A percentile compares a stretch with the other conserved stretches of the same genome.
phyloP scores from a whole-genome alignment of 2,329 filamentous ascomycete genomes.

The Graphilbum ipis-grandicollis region DNA sequence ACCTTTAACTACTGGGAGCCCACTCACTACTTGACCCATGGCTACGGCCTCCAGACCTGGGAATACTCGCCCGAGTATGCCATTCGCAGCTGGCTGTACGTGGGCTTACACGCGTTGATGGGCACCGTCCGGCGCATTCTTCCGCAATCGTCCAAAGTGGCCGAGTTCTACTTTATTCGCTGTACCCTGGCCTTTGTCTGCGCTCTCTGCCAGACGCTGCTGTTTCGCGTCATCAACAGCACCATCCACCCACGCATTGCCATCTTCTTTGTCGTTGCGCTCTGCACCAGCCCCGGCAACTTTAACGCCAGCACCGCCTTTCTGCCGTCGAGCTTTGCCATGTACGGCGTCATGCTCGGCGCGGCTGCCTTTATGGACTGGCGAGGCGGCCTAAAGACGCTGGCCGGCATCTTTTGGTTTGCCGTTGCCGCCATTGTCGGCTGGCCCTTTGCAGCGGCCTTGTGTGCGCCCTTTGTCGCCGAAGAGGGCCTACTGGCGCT shows the following conservation, averaged over 20 bases:
- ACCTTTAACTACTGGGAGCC: constrained; percentile 99
- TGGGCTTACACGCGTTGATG: constrained; percentile 58
- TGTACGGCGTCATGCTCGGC: constrained; percentile 83
- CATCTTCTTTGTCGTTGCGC: constrained; percentile 63
- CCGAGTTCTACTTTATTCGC: constrained; percentile 80
- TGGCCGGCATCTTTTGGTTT: constrained; percentile 79
- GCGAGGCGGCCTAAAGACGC: constrained; percentile 61
- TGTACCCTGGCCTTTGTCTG: constrained; percentile 58
- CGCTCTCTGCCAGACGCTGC: constrained; percentile 62
- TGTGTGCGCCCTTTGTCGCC: constrained; percentile 62
- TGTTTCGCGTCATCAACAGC: constrained; percentile 62
- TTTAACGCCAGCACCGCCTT: constrained; percentile 81
- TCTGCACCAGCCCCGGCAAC: constrained; percentile 71
- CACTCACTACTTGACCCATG: constrained; percentile 81
- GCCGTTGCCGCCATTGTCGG: constrained; percentile 70
- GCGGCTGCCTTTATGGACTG: constrained; percentile 83
- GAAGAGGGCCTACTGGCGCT: constrained; percentile 48
- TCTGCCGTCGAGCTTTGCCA: constrained; percentile 87
- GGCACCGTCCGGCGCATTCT: constrained; percentile 49
- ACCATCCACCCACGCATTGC: constrained; percentile 71
- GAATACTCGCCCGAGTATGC: constrained; percentile 93
- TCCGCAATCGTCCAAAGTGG: constrained; percentile 42
- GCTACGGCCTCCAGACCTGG: constrained; percentile 92
- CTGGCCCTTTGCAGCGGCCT: constrained; percentile 83
- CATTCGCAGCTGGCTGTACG: constrained; percentile 89